Evolutionary conservation across 306 rosid genomes (phyloP).

Genomic region (Senna tora): DNA sequence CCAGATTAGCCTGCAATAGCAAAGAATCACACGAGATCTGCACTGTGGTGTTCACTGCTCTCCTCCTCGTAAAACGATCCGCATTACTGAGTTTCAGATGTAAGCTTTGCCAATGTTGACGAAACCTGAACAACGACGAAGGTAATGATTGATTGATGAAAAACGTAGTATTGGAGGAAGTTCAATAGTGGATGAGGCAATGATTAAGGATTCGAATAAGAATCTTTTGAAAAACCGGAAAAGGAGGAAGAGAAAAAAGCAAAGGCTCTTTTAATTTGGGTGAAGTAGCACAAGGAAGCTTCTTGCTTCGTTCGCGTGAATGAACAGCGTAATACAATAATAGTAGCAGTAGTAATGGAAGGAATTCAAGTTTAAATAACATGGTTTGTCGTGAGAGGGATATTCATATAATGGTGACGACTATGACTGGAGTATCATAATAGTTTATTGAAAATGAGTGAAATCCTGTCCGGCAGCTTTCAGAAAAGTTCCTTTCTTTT

Average conservation of each 20-base stretch:
- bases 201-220: constrained; percentile 28
- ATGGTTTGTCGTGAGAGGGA: background rate
- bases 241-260: background rate
- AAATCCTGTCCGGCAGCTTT: too few species aligned
- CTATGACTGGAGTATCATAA: background rate
- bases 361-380: too few species aligned
- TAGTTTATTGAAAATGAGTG: too few species aligned
- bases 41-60: background rate
- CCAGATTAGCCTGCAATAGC: constrained; percentile 11
- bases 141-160: too few species aligned
- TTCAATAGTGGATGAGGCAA: constrained; percentile 26
- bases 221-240: constrained; percentile 22
- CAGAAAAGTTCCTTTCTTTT: too few species aligned
- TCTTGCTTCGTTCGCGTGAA: background rate
- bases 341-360: too few species aligned
- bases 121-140: background rate
- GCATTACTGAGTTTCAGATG: background rate
- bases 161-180: constrained; percentile 6
- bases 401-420: too few species aligned
- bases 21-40: background rate
- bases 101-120: background rate
- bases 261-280: background rate
- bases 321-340: too few species aligned
- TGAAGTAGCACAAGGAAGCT: background rate
- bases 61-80: background rate